Evolutionary conservation across 2,329 filamentous ascomycete species (phyloP).

Genomic region (Nemania bipapillata): DNA sequence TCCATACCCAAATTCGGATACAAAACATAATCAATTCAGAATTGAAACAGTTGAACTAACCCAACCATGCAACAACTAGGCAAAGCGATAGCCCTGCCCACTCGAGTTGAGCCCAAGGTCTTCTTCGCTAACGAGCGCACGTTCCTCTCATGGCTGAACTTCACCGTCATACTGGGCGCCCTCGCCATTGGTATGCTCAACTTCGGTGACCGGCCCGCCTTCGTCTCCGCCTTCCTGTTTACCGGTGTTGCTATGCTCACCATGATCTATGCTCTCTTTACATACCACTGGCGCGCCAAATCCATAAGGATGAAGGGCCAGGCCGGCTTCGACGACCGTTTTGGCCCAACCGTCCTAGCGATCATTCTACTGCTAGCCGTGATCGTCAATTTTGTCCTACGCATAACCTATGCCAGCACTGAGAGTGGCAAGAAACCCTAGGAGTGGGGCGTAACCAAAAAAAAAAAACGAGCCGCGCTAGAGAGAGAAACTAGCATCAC

Average conservation of each 20-base stretch:
- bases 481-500: neutral
- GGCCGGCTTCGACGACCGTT: slow-evolving; percentile 94
- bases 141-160: slow-evolving; percentile 99
- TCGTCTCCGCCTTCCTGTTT: slow-evolving; percentile 93
- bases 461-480: neutral
- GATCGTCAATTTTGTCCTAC: slow-evolving; percentile 93
- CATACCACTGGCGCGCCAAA: slow-evolving; percentile 96
- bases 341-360: slow-evolving; percentile 90
- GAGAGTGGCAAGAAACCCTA: slow-evolving; percentile 52
- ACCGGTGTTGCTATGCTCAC: slow-evolving; percentile 92
- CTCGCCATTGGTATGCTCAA: slow-evolving; percentile 97
- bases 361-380: slow-evolving; percentile 87
- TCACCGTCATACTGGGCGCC: slow-evolving; percentile 96
- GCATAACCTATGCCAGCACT: slow-evolving; percentile 65
- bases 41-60: slow-evolving; percentile 20
- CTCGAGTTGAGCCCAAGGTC: slow-evolving; percentile 98
- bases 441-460: neutral
- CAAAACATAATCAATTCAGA: neutral
- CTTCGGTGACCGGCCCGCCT: slow-evolving; percentile 93
- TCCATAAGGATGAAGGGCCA: slow-evolving; percentile 91
- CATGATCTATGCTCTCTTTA: slow-evolving; percentile 93
- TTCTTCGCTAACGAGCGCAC: slow-evolving; percentile 99
- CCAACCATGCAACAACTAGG: slow-evolving; percentile 62
- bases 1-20: slow-evolving; percentile 1
- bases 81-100: slow-evolving; percentile 98